These are phyloP conservation scores for Yarrowia divulgata DNA, from an alignment of 805 yeast genomes.

Conservation along the genomic window DNA sequence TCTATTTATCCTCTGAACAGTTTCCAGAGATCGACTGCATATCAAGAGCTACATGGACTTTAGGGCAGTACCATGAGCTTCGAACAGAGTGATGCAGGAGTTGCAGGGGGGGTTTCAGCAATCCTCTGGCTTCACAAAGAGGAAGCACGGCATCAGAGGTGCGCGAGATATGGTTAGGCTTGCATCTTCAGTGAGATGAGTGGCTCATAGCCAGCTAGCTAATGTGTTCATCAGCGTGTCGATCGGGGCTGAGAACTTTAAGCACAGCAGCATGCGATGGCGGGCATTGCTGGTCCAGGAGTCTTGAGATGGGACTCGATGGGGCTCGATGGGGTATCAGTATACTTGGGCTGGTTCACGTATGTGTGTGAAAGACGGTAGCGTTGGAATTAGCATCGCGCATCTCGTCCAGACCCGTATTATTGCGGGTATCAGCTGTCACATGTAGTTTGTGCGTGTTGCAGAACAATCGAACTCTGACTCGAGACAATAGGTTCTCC, in stretches of 20 bases:
- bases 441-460: constrained; percentile 12
- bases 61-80: background rate
- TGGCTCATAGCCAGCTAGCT: constrained; percentile 10
- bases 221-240: constrained; percentile 16
- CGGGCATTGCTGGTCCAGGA: background rate
- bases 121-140: background rate
- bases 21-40: constrained; percentile 20
- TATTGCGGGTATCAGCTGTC: constrained; percentile 19
- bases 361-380: background rate
- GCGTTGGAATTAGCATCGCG: background rate
- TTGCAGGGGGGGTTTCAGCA: background rate
- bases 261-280: background rate
- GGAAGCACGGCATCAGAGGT: constrained; percentile 3
- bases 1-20: constrained; percentile 9
- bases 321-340: background rate
- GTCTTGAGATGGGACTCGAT: no score
- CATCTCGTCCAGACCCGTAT: background rate
- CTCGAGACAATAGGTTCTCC: constrained; percentile 5
- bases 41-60: constrained; percentile 6
- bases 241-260: constrained; percentile 34
- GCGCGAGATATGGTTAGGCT: constrained; percentile 20
- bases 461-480: constrained; percentile 26
- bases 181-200: background rate
- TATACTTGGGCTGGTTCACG: background rate
- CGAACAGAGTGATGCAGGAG: background rate